These are phyloP conservation scores for Coriolopsis trogii DNA, from an alignment of 1,284 basidiomycete genomes.

Conservation along the genomic window DNA sequence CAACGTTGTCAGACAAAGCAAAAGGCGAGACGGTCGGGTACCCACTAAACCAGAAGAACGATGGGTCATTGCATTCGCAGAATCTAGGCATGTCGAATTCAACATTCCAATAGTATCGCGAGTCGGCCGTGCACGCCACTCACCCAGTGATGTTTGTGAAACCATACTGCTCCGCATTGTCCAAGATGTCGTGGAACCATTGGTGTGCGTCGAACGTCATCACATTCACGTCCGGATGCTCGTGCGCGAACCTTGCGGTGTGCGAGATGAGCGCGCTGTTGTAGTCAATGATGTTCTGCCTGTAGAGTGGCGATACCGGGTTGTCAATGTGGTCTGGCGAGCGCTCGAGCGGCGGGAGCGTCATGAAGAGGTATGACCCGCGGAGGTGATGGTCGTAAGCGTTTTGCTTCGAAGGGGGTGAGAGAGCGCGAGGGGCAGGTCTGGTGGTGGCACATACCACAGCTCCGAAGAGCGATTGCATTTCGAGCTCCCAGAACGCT, in stretches of 20 bases:
- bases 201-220: conserved; percentile 53
- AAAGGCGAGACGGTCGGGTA: conserved; percentile 11
- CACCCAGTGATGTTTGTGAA: conserved; percentile 52
- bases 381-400: conserved; percentile 45
- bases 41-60: conserved; percentile 60
- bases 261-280: conserved; percentile 44
- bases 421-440: not conserved
- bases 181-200: conserved; percentile 51
- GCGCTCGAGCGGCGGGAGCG: conserved; percentile 56
- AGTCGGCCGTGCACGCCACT: not conserved
- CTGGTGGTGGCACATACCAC: conserved; percentile 41
- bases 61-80: conserved; percentile 49
- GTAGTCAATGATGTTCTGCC: conserved; percentile 44
- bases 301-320: conserved; percentile 36
- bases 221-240: conserved; percentile 44
- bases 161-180: conserved; percentile 43
- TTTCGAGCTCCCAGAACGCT: conserved; percentile 54
- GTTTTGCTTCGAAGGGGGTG: conserved; percentile 36
- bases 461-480: conserved; percentile 52
- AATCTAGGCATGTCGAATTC: conserved; percentile 32
- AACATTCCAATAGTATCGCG: not conserved
- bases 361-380: conserved; percentile 53
- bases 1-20: not conserved
- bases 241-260: conserved; percentile 37
- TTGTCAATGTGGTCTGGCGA: conserved; percentile 40